These are phyloP conservation scores for Starmera pachycereana DNA, from an alignment of 805 yeast species.

Conservation along the genomic window DNA sequence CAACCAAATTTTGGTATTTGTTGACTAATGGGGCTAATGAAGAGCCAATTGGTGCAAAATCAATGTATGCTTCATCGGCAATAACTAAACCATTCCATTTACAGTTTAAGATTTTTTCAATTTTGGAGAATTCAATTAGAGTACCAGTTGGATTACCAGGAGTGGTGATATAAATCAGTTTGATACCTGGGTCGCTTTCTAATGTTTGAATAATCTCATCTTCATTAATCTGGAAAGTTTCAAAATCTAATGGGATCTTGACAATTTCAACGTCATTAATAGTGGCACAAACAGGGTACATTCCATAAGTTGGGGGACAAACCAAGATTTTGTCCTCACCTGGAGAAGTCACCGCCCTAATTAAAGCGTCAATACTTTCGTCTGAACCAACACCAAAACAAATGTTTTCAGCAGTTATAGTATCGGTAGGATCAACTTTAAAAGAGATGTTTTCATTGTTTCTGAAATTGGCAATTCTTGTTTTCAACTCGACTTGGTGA, in stretches of 20 bases:
- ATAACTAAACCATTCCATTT: conserved; percentile 71
- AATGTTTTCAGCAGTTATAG: conserved; percentile 52
- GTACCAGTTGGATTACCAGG: conserved; percentile 97
- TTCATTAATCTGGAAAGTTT: conserved; percentile 53
- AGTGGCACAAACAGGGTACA: conserved; percentile 87
- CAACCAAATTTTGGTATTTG: conserved; percentile 73
- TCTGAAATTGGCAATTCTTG: conserved; percentile 60
- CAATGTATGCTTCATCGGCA: conserved; percentile 93
- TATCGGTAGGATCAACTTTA: conserved; percentile 15
- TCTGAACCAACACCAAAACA: conserved; percentile 97
- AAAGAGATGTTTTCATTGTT: conserved; percentile 32
- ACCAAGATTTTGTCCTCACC: conserved; percentile 71
- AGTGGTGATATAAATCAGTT: conserved; percentile 75
- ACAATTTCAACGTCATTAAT: conserved; percentile 80
- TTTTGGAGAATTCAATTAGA: conserved; percentile 36
- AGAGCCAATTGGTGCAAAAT: conserved; percentile 59
- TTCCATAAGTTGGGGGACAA: conserved; percentile 96
- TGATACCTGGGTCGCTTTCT: conserved; percentile 48
- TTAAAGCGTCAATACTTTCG: conserved; percentile 83
- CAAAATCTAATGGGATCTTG: conserved; percentile 61
- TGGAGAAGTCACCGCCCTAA: conserved; percentile 78
- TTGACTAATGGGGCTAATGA: conserved; percentile 74
- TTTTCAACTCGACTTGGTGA: conserved; percentile 72
- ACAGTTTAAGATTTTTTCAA: conserved; percentile 37
- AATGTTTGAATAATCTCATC: conserved; percentile 44